Evolutionary conservation across 2,329 filamentous ascomycete species (phyloP).

Genomic region (Exophiala alcalophila): DNA sequence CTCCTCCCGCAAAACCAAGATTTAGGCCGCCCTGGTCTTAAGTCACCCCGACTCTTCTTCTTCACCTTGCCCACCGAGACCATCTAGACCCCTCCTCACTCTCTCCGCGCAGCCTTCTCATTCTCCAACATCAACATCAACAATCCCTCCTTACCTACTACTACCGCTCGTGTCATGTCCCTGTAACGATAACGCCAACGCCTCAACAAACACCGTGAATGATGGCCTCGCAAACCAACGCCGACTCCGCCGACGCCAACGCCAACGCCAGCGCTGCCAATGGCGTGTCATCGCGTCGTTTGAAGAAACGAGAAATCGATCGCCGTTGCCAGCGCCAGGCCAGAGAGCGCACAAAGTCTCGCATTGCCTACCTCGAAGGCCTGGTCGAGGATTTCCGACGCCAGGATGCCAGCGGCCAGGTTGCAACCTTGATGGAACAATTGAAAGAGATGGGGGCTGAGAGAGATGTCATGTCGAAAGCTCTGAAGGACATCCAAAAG

Average conservation of each 20-base stretch:
- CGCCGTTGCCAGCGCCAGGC: slow-evolving; percentile 30
- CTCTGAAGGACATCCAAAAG: slow-evolving; percentile 30
- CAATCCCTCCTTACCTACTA: too few species aligned
- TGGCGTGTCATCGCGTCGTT: slow-evolving; percentile 25
- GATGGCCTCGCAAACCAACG: slow-evolving; percentile 13
- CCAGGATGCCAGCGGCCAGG: slow-evolving; percentile 26
- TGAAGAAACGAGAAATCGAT: slow-evolving; percentile 32
- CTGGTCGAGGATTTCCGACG: slow-evolving; percentile 28
- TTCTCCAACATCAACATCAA: too few species aligned
- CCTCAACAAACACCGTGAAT: slow-evolving; percentile 1
- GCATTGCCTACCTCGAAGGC: slow-evolving; percentile 31
- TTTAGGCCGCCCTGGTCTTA: too few species aligned
- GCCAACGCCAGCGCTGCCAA: slow-evolving; percentile 6
- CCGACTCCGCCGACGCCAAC: background rate
- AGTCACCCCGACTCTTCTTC: too few species aligned
- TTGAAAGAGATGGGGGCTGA: slow-evolving; percentile 28
- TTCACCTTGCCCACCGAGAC: too few species aligned
- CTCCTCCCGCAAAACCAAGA: too few species aligned
- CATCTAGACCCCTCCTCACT: too few species aligned
- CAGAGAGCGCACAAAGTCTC: slow-evolving; percentile 29
- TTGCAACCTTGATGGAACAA: slow-evolving; percentile 28
- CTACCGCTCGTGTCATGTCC: too few species aligned
- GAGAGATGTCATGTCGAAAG: slow-evolving; percentile 26
- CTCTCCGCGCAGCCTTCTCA: too few species aligned
- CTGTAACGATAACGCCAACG: too few species aligned